Conservation (phyloP, 176 grass and related monocot species). For the Tuctoria greenei region DNA sequence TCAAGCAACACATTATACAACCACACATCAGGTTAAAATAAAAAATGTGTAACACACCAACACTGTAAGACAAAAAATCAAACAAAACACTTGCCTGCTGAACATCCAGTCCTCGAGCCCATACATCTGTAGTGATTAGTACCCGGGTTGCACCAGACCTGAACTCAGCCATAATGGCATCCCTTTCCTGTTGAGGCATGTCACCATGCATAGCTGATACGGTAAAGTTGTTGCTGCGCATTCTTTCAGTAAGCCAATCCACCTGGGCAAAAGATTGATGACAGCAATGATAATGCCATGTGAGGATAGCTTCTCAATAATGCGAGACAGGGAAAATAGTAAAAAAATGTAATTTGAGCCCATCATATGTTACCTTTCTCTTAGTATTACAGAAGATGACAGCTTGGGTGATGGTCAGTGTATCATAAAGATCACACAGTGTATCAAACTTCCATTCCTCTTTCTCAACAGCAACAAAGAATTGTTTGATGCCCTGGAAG, state of each 20-base stretch:
- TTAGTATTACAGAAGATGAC: conserved; percentile 99
- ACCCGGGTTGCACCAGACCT: conserved; percentile 74
- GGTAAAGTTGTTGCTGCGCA: conserved; percentile 93
- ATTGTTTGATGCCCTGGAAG: conserved; percentile 92
- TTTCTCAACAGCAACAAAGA: conserved; percentile 94
- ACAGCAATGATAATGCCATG: conserved; percentile 11
- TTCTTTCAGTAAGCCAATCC: conserved; percentile 93
- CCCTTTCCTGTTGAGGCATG: conserved; percentile 95
- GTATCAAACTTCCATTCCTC: conserved; percentile 99
- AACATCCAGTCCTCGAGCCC: conserved; percentile 88
- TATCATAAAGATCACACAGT: conserved; percentile 94
- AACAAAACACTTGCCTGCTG: conserved; percentile 67
- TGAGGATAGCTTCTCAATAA: background rate
- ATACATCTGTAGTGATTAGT: conserved; percentile 91
- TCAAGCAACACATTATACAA: background rate
- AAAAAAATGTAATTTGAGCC: background rate
- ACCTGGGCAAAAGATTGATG: conserved; percentile 50
- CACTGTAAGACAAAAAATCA: background rate
- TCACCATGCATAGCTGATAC: conserved; percentile 94
- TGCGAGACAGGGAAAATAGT: background rate
- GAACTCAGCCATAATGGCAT: conserved; percentile 86
- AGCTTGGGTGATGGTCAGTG: conserved; percentile 90
- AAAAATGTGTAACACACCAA: background rate
- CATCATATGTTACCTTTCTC: conserved; percentile 56
- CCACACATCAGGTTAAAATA: background rate